These are phyloP conservation scores for Novymonas esmeraldas DNA, from an alignment of 208 protist genomes.

Conservation along the genomic window DNA sequence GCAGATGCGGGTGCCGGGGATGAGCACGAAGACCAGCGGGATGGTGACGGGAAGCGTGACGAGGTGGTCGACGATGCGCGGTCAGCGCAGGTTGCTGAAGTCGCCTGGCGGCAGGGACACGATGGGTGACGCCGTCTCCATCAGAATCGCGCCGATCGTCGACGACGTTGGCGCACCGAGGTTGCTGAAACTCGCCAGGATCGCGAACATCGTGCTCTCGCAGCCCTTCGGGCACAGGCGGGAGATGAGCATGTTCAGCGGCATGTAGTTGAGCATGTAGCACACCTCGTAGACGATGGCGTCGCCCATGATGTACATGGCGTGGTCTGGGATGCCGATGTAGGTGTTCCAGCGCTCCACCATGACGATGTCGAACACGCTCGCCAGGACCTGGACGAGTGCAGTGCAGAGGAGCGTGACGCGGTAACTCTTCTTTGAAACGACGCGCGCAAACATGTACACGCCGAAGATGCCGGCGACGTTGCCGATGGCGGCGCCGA, in stretches of 20 bases:
- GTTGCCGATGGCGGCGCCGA: slow-evolving; percentile 42
- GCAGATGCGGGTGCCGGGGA: slow-evolving; percentile 61
- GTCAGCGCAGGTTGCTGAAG: slow-evolving; percentile 61
- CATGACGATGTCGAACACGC: slow-evolving; percentile 68
- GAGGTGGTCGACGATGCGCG: slow-evolving; percentile 62
- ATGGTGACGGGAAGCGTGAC: slow-evolving; percentile 48
- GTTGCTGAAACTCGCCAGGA: slow-evolving; percentile 81
- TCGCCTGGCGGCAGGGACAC: slow-evolving; percentile 51
- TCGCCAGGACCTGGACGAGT: slow-evolving; percentile 42
- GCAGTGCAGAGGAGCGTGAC: slow-evolving; percentile 57
- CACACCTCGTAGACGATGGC: slow-evolving; percentile 60
- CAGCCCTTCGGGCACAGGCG: slow-evolving; percentile 76
- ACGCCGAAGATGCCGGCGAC: slow-evolving; percentile 42
- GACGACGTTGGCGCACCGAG: slow-evolving; percentile 54
- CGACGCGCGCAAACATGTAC: slow-evolving; percentile 43
- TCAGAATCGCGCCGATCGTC: slow-evolving; percentile 58
- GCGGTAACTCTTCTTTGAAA: slow-evolving; percentile 51
- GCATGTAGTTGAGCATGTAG: slow-evolving; percentile 76
- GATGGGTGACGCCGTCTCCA: slow-evolving; percentile 58
- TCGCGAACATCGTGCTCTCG: slow-evolving; percentile 76
- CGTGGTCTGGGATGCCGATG: slow-evolving; percentile 52
- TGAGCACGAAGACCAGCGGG: slow-evolving; percentile 63
- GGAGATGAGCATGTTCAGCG: slow-evolving; percentile 74
- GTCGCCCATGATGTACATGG: slow-evolving; percentile 72
- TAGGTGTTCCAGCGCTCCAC: slow-evolving; percentile 68